These are phyloP conservation scores for Elongisporangium prolatum DNA, from an alignment of 352 stramenopile genomes.

Conservation along the genomic window DNA sequence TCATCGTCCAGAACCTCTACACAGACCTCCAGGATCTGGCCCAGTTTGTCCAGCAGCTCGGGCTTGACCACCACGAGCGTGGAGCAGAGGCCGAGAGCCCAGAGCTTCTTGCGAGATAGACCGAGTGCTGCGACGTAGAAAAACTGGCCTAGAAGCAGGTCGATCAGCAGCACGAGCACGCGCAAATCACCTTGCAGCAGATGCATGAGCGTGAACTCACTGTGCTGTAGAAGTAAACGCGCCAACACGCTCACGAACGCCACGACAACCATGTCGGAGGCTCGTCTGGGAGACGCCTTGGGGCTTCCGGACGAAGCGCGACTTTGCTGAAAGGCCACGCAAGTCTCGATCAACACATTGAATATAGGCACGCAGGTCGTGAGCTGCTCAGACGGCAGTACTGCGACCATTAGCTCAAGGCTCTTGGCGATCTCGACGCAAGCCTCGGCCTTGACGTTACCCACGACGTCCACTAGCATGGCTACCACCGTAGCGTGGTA, in stretches of 20 bases:
- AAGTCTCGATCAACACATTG: slow-evolving; percentile 41
- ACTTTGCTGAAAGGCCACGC: slow-evolving; percentile 34
- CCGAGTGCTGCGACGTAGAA: slow-evolving; percentile 40
- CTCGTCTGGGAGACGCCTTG: slow-evolving; percentile 9
- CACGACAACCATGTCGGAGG: slow-evolving; percentile 57
- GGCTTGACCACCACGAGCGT: slow-evolving; percentile 33
- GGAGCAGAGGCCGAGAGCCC: slow-evolving; percentile 49
- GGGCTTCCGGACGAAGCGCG: slow-evolving; percentile 9
- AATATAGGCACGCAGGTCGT: slow-evolving; percentile 21
- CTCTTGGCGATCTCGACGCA: slow-evolving; percentile 48
- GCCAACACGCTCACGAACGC: slow-evolving; percentile 59
- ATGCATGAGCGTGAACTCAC: slow-evolving; percentile 38
- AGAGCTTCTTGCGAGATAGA: slow-evolving; percentile 59
- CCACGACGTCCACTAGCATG: slow-evolving; percentile 47
- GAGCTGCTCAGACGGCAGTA: slow-evolving; percentile 37
- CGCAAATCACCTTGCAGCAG: slow-evolving; percentile 33
- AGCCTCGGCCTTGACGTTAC: slow-evolving; percentile 67
- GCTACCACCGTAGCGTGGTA: slow-evolving; percentile 40
- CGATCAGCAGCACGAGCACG: slow-evolving; percentile 35
- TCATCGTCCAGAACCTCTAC: slow-evolving; percentile 72
- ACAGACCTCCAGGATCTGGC: slow-evolving; percentile 61
- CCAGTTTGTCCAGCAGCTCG: slow-evolving; percentile 45
- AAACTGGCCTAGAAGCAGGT: slow-evolving; percentile 68
- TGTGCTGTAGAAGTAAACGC: slow-evolving; percentile 39
- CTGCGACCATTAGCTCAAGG: slow-evolving; percentile 34